Conservation (phyloP, 75 land plant genomes). For the Ceratopteris richardii region DNA sequence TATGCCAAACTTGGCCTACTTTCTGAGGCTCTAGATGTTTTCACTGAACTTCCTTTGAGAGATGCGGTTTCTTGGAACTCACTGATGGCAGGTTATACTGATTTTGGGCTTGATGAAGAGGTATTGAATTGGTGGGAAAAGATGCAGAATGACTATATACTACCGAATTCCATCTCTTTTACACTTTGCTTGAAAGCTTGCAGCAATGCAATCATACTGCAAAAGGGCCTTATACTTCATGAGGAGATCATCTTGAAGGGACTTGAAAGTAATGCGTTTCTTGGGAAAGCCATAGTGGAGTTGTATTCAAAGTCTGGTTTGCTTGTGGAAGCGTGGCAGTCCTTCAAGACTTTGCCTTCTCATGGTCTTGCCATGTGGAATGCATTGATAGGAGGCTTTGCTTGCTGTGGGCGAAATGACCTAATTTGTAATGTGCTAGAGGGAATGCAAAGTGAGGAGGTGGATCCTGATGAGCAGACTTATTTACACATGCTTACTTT, state of each 20-base stretch:
- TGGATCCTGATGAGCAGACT: background rate
- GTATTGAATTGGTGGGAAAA: conserved; percentile 7
- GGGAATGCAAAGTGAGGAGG: background rate
- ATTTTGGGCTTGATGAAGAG: conserved; percentile 20
- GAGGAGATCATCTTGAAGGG: background rate
- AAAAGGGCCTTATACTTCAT: conserved; percentile 8
- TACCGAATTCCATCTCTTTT: background rate
- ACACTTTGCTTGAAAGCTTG: conserved; percentile 9
- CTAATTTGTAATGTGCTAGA: conserved; percentile 11
- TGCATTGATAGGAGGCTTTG: conserved; percentile 5
- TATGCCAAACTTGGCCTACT: conserved; percentile 40
- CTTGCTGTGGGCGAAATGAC: background rate
- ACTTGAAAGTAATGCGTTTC: conserved; percentile 1
- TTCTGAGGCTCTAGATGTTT: conserved; percentile 25
- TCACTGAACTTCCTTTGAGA: conserved; percentile 27
- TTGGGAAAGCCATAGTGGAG: conserved; percentile 5
- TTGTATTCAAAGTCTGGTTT: conserved; percentile 14
- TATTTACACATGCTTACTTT: background rate
- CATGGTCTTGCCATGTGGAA: conserved; percentile 6
- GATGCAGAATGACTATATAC: background rate
- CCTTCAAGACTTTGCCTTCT: conserved; percentile 2
- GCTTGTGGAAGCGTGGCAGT: background rate
- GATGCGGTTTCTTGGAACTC: conserved; percentile 39
- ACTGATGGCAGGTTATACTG: conserved; percentile 40
- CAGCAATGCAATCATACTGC: background rate